Base-by-base conservation (phyloP, 148 eudicot species). In the Vaccinium vitisidaea region DNA sequence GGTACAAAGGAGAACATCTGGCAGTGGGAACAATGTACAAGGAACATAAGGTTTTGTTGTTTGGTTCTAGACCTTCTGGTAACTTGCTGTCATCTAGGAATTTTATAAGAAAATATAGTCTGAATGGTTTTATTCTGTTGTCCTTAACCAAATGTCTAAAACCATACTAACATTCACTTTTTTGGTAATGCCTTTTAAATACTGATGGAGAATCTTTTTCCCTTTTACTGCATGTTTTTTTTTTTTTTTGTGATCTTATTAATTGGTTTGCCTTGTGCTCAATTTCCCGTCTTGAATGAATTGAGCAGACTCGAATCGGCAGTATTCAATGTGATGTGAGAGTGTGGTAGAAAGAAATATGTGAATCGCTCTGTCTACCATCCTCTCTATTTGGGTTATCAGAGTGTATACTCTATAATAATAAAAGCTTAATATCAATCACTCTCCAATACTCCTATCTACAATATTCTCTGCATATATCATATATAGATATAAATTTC, bases 191-290 rank as follows among this genome's bases (percentile, higher is more conserved):
- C 82, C 82, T 56, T 36, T 19, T 16, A 18, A 80, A 39, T 56
- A 25, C 36, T 80, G 46, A 53, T 79, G 27, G 39, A 56, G 61
- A 19, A 65, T 80, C 21, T 19, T 23, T 12, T 48, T 18, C 43
- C 46, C 36, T 67, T 79, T 46, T 50, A 21, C 43, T 23, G 67
- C 63, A 32, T 32, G 14, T 1, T 61, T 58, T 50, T 61, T 36
- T 36, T 36, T 36, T 36, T 49, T 10, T 86, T 54, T 12, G 69
- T 39, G 58, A 85, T 82, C 65, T 76, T 61, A 82, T 84, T 49
- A 82, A 80, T 30, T 75, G 76, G 8, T 79, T 48, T 18, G 39
- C 67, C n/a, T 61, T 54, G 27, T 85, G 83, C 81, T 85, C 48
- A 84, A 43, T 43, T 43, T 43, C 46, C 46, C 5, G 46, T 43